These are phyloP conservation scores for Fusarium denticulatum DNA, from an alignment of 2,329 filamentous ascomycete genomes.

Conservation along the genomic window DNA sequence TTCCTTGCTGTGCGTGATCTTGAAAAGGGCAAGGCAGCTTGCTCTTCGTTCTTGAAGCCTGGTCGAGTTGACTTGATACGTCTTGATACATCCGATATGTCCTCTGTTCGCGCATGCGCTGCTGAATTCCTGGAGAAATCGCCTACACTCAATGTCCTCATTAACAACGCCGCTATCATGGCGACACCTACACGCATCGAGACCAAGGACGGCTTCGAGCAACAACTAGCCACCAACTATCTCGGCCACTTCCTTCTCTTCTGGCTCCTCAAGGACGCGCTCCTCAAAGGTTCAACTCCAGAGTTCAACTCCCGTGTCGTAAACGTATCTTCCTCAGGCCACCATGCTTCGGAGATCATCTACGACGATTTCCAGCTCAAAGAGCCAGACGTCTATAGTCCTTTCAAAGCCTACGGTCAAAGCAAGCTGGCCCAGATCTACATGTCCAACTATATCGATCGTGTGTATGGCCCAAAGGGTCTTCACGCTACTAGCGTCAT, in stretches of 20 bases:
- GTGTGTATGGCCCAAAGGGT: slow-evolving; percentile 2
- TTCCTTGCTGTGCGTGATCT: slow-evolving; percentile 31
- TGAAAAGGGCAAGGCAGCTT: slow-evolving; percentile 16
- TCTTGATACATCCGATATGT: slow-evolving; percentile 37
- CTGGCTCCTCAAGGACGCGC: slow-evolving; percentile 52
- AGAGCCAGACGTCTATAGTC: slow-evolving; percentile 8
- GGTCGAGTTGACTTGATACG: slow-evolving; percentile 16
- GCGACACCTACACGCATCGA: slow-evolving; percentile 6
- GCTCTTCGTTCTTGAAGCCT: slow-evolving; percentile 2
- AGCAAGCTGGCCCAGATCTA: slow-evolving; percentile 35
- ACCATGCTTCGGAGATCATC: slow-evolving; percentile 37
- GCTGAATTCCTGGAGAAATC: slow-evolving; percentile 17
- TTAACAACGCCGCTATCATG: slow-evolving; percentile 41
- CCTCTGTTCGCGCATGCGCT: slow-evolving; percentile 36
- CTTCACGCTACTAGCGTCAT: slow-evolving; percentile 32
- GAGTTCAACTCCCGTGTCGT: slow-evolving; percentile 59
- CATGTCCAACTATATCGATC: slow-evolving; percentile 37
- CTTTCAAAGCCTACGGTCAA: slow-evolving; percentile 26
- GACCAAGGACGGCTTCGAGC: slow-evolving; percentile 37
- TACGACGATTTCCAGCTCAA: slow-evolving; percentile 26
- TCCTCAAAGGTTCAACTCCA: slow-evolving; percentile 53
- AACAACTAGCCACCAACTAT: slow-evolving; percentile 43
- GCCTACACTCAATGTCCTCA: slow-evolving; percentile 31
- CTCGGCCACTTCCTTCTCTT: slow-evolving; percentile 43
- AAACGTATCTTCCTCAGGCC: slow-evolving; percentile 54